Evolutionary conservation across 495 filamentous ascomycete genomes (phyloP), one percentile per base, ranked within the genome.

Genomic region (Lophium mytilinum): DNA sequence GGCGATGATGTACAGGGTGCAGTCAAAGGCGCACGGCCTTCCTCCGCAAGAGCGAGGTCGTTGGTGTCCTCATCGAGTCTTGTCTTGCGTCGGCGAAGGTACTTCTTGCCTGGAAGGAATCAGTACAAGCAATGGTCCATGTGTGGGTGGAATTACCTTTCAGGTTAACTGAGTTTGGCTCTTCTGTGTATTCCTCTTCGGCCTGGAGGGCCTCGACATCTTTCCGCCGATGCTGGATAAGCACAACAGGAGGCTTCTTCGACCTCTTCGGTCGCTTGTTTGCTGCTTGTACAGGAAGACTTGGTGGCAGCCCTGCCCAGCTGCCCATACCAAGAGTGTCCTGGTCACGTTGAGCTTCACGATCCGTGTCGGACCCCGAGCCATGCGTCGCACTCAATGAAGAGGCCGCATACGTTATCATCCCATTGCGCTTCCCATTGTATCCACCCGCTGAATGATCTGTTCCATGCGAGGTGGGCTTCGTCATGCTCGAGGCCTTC

Each of bases 381-480:
- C 58, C 58, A 35, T 61, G 53, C 4, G 58, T 56, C 21, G 58
- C 58, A 30, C 47, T 56, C 17, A 57, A 33, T 14, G 58, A 61
- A 30, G 58, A 61, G 33, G 52, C 52, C 41, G 37, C 50, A n/a
- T 24, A 48, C 8, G 50, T 35, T n/a, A 49, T 49, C 49, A 52
- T 43, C 30, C 19, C 58, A 39, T 57, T 61, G 12, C 58, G 52
- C 8, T 41, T 52, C 11, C 58, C 58, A 17, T 41, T 52, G 34
- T 53, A 53, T 9, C 30, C 43, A 15, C 34, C 14, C 10, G 36
- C 46, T 11, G 42, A 42, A 43, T 61, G 56, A 50, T 48, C 49
- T 37, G 47, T 61, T 14, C 58, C 58, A 24, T 35, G 40, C 12
- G 58, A 61, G 0, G 58, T 61, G 9, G 58, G 58, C 33, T 56